Percentiles rank a stretch among this genome's conserved stretches.
Evolutionary conservation across 805 yeast genomes (phyloP).

Genomic region (Wickerhamiella cacticola): DNA sequence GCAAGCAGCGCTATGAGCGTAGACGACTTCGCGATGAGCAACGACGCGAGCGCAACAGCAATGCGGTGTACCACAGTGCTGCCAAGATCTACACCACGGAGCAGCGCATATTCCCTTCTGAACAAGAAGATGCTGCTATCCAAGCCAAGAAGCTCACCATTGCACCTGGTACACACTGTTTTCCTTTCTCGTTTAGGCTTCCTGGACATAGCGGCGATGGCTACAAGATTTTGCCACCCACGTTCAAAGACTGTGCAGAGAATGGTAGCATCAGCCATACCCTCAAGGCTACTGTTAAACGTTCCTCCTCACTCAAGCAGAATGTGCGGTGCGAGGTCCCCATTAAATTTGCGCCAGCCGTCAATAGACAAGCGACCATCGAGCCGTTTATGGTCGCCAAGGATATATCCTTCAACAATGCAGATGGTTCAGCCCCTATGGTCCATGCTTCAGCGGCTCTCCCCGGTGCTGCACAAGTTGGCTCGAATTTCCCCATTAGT

Average conservation of each 20-base stretch:
- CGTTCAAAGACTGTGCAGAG: not conserved
- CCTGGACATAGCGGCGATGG: slow-evolving; percentile 5
- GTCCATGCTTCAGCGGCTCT: not conserved
- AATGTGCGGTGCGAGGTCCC: slow-evolving; percentile 13
- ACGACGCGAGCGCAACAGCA: not conserved
- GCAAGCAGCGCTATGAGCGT: not conserved
- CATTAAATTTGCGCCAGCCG: slow-evolving; percentile 10
- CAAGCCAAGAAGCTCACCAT: slow-evolving; percentile 12
- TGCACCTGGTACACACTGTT: slow-evolving; percentile 12
- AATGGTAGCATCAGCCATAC: slow-evolving; percentile 2
- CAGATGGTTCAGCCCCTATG: not conserved
- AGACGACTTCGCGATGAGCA: not conserved
- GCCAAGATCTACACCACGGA: not conserved
- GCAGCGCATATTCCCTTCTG: slow-evolving; percentile 13
- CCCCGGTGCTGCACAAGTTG: not conserved
- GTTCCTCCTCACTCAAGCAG: slow-evolving; percentile 7
- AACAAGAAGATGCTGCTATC: not conserved
- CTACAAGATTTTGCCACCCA: slow-evolving; percentile 5
- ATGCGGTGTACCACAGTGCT: not conserved
- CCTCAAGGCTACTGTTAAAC: slow-evolving; percentile 12
- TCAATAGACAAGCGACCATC: not conserved
- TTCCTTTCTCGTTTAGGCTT: slow-evolving; percentile 10
- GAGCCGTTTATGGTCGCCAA: not conserved
- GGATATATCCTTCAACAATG: not conserved
- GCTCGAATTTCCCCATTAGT: not conserved